A percentile compares a stretch with the other conserved stretches of the same genome.
These are phyloP conservation scores for Pestalotiopsis sp. DNA, from an alignment of 2,329 filamentous ascomycete genomes.

Conservation along the genomic window DNA sequence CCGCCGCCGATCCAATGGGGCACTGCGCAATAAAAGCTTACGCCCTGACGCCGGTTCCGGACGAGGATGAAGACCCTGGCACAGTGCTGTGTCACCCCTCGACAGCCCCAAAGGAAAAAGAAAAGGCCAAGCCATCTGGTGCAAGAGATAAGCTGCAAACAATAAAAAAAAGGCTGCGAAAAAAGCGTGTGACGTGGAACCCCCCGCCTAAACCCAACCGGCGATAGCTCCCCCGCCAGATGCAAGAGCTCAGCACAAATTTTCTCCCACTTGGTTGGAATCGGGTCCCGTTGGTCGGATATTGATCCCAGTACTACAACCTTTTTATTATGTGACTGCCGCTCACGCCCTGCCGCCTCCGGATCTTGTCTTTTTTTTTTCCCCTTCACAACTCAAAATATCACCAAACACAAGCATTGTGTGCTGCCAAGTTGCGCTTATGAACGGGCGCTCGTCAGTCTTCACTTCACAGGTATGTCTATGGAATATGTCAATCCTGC, in stretches of 20 bases:
- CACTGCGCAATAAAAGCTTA: background rate
- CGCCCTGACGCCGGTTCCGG: slow-evolving; percentile 2
- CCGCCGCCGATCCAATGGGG: slow-evolving; percentile 1
- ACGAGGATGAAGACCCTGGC: background rate
- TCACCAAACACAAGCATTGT: slow-evolving; percentile 15
- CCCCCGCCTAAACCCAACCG: background rate
- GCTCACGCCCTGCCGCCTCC: slow-evolving; percentile 5
- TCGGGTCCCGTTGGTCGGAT: background rate
- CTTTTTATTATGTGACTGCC: background rate
- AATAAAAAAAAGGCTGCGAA: background rate
- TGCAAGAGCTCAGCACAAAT: slow-evolving; percentile 6
- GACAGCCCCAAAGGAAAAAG: background rate
- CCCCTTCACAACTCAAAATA: slow-evolving; percentile 18
- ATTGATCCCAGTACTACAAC: background rate
- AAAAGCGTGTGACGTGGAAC: background rate
- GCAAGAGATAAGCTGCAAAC: background rate
- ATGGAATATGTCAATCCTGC: background rate
- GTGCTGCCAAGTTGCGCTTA: slow-evolving; percentile 62
- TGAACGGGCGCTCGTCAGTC: slow-evolving; percentile 81
- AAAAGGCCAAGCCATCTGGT: background rate
- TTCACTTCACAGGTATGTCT: slow-evolving; percentile 81
- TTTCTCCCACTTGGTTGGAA: slow-evolving; percentile 9
- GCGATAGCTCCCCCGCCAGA: slow-evolving; percentile 6
- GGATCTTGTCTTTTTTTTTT: slow-evolving; percentile 16
- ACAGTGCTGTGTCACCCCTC: background rate